A percentile compares a stretch with the other conserved stretches of the same genome.
Evolutionary conservation across 129 eudicot species (phyloP).

Genomic region (Calendula officinalis): DNA sequence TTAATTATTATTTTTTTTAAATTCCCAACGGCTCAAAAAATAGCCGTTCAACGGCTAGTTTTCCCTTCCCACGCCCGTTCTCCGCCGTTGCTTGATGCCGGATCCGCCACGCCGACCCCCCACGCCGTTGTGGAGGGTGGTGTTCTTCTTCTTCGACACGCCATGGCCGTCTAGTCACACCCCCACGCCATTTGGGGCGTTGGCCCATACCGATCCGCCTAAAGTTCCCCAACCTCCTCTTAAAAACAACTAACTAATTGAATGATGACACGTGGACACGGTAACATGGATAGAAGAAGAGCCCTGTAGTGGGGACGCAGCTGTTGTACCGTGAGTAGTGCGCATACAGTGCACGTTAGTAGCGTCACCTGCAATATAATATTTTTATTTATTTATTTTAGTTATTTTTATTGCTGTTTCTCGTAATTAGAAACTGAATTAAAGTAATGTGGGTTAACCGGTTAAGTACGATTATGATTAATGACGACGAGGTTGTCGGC

Average conservation of each 20-base stretch:
- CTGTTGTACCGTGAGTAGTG: conserved; percentile 24
- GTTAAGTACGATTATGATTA: conserved; percentile 12
- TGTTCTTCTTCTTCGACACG: no score
- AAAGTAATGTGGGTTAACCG: background rate
- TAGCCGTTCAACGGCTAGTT: no score
- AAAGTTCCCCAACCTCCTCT: background rate
- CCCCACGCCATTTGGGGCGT: no score
- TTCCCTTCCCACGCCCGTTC: no score
- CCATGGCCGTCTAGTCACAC: no score
- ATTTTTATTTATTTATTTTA: background rate
- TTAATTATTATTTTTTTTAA: no score
- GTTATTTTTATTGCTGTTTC: conserved; percentile 4
- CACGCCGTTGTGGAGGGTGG: no score
- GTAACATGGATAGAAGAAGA: conserved; percentile 21
- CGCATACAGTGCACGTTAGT: conserved; percentile 19
- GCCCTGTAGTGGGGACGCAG: conserved; percentile 21
- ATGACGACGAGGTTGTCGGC: conserved; percentile 14
- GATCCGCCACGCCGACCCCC: no score
- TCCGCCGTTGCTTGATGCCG: no score
- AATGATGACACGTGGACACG: conserved; percentile 5
- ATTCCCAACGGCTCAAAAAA: no score
- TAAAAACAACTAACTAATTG: background rate
- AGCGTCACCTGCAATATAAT: background rate
- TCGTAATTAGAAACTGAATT: conserved; percentile 2
- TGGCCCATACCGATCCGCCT: no score